Percentiles rank a stretch among this genome's conserved stretches.
phyloP scores from a whole-genome alignment of 2,329 filamentous ascomycete species.

The Leptodontidium sp. region DNA sequence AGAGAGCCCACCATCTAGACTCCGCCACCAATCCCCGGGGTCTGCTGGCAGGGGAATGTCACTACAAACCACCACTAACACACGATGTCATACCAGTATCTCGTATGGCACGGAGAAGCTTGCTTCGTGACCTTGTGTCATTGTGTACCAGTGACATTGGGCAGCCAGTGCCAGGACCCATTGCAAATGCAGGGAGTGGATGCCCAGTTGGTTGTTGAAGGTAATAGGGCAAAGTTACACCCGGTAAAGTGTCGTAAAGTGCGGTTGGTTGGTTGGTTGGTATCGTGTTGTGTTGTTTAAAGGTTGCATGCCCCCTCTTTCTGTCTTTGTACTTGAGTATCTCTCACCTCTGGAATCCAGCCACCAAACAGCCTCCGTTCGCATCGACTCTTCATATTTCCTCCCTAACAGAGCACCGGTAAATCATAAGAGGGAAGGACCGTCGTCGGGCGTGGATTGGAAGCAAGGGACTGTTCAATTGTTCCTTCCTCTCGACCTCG shows the following conservation, averaged over 20 bases:
- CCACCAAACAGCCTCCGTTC: not conserved
- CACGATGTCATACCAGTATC: no score
- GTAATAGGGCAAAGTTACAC: conserved; percentile 8
- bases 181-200: not conserved
- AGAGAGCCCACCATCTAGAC: conserved; percentile 9
- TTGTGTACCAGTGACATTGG: conserved; percentile 10
- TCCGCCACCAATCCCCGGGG: conserved; percentile 1
- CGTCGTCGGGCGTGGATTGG: not conserved
- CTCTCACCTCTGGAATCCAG: not conserved
- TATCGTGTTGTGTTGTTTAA: not conserved
- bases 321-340: conserved; percentile 4
- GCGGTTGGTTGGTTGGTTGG: not conserved
- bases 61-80: not conserved
- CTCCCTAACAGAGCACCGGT: conserved; percentile 1
- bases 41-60: not conserved
- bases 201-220: not conserved
- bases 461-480: not conserved
- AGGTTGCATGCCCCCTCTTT: conserved; percentile 4
- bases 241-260: conserved; percentile 14
- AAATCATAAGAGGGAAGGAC: not conserved
- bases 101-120: not conserved
- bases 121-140: conserved; percentile 16
- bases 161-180: not conserved
- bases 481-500: not conserved
- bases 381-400: not conserved